Percentiles rank a stretch among this genome's conserved stretches.
Evolutionary conservation across 2,329 filamentous ascomycete species (phyloP).

Genomic region (Aspergillus ochraceoroseus): DNA sequence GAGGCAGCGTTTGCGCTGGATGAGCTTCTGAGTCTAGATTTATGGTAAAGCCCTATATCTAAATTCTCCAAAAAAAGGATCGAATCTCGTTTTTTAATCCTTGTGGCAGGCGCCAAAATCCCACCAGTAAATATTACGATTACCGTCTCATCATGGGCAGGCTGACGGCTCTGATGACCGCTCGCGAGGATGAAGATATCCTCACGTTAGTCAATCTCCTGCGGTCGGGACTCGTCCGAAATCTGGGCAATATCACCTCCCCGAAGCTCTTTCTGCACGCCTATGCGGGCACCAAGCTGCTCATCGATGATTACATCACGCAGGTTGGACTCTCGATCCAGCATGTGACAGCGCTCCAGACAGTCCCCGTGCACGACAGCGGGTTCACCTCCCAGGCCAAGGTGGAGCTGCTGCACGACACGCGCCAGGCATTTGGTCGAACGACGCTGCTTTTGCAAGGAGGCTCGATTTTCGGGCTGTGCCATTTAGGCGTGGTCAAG

Average conservation of each 20-base stretch:
- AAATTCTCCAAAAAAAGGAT: background rate
- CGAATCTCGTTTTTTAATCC: background rate
- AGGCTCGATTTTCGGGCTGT: constrained; percentile 85
- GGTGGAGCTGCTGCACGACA: constrained; percentile 79
- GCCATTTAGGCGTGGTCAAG: constrained; percentile 85
- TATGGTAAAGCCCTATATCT: constrained; percentile 59
- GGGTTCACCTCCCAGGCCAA: constrained; percentile 69
- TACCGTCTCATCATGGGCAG: constrained; percentile 77
- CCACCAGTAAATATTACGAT: constrained; percentile 76
- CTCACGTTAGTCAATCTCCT: constrained; percentile 72
- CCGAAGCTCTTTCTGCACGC: constrained; percentile 77
- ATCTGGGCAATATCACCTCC: constrained; percentile 84
- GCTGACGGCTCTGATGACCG: constrained; percentile 63
- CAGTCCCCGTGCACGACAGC: constrained; percentile 46
- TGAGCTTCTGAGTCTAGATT: constrained; percentile 69
- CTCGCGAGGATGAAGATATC: constrained; percentile 66
- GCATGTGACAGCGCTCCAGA: constrained; percentile 66
- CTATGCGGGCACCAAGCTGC: constrained; percentile 80
- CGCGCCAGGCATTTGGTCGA: constrained; percentile 79
- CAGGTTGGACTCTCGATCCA: constrained; percentile 77
- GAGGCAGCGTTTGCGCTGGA: constrained; percentile 79
- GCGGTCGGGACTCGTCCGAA: constrained; percentile 70
- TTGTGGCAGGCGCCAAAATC: constrained; percentile 67
- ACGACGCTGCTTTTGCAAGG: constrained; percentile 83
- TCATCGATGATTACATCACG: constrained; percentile 87